These are phyloP conservation scores for Malus hybrid DNA, from an alignment of 331 rosid species.

Conservation along the genomic window DNA sequence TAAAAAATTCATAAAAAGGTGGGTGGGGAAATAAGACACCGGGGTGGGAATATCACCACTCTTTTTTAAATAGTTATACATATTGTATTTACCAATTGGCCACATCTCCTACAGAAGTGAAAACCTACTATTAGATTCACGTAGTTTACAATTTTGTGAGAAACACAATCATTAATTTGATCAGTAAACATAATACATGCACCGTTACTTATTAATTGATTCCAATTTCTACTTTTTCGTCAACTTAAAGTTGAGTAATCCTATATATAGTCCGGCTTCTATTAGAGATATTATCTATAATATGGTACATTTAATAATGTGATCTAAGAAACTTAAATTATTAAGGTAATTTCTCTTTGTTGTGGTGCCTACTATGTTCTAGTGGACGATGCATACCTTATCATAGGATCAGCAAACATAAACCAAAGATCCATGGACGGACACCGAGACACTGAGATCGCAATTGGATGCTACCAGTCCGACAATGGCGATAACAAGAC, in stretches of 20 bases:
- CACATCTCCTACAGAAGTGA: background rate
- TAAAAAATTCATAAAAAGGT: no score
- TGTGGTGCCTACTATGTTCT: conserved; percentile 7
- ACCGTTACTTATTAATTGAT: background rate
- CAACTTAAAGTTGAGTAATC: background rate
- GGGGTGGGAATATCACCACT: no score
- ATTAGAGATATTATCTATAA: no score
- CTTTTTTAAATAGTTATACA: background rate
- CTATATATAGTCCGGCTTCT: no score
- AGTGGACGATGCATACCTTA: conserved; percentile 82
- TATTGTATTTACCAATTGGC: background rate
- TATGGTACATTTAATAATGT: background rate
- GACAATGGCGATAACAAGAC: conserved; percentile 10
- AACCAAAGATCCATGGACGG: conserved; percentile 95
- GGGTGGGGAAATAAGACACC: no score
- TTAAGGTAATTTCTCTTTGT: background rate
- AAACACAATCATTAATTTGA: background rate
- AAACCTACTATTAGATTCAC: background rate
- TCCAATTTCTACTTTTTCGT: background rate
- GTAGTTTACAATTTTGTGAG: background rate
- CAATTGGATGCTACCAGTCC: conserved; percentile 66
- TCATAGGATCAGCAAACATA: conserved; percentile 83
- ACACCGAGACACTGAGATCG: conserved; percentile 72
- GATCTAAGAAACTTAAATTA: background rate
- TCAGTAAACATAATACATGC: background rate